Evolutionary conservation across 2,329 filamentous ascomycete genomes (phyloP), one percentile per base, ranked within the genome.

Genomic region (Stemphylium vesicarium): DNA sequence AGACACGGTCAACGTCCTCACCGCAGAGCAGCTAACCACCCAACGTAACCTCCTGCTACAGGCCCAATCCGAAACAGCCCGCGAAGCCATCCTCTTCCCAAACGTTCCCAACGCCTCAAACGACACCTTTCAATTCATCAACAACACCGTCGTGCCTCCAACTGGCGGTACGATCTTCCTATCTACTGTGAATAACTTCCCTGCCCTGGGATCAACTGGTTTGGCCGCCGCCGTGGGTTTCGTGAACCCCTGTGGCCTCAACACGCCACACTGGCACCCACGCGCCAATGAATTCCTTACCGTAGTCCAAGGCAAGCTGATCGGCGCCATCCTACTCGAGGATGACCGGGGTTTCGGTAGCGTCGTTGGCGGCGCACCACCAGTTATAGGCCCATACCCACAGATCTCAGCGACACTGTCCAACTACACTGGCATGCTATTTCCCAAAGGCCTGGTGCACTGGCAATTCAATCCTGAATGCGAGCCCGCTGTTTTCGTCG

Each of bases 181-280:
- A 16, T 82, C 83, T 39, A 84, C 85, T 74, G 79, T 83, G 66
- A 81, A 82, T 72, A 81, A 79, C 32, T 86, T 85, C 72, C 84
- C 84, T 2, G 82, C 83, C 22, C 79, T 86, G 16, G 80, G 84
- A 16, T 79, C 80, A 42, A 82, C 81, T 4, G 79, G 79, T 16
- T 72, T 80, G 32, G 78, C 78, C 53, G 82, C 83, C 75, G 81
- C 81, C 2, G 71, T 85, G 7, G 82, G 81, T 36, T 80, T 80
- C 63, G 71, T 86, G 33, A 75, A 77, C 31, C 74, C 70, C 32
- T 86, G 83, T 64, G 83, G 81, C 53, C 82, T 86, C 72, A 76
- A 76, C 57, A 75, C 70, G 4, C 74, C 75, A 1, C 77, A 78
- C 60, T 73, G 71, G 37, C 77, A 78, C 60, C 75, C 75, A 0